Evolutionary conservation across 352 stramenopile genomes (phyloP).

Genomic region (Phytopythium oedochilum): DNA sequence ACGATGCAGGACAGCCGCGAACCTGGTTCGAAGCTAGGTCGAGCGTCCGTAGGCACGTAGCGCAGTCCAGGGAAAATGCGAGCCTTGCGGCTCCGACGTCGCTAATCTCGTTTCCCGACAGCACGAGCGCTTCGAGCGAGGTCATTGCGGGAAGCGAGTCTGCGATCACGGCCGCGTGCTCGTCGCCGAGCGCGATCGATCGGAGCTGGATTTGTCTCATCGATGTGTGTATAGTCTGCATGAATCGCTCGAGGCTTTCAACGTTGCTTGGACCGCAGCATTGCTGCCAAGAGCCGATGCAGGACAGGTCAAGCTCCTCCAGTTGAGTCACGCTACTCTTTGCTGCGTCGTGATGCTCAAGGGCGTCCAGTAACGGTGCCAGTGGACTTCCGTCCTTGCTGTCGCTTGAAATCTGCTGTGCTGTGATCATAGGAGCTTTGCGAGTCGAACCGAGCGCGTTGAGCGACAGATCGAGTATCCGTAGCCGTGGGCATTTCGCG

Average conservation of each 20-base stretch:
- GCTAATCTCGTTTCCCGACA: conserved; percentile 39
- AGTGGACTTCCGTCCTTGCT: background rate
- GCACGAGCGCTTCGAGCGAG: conserved; percentile 14
- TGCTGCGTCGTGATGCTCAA: conserved; percentile 2
- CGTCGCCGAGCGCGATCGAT: background rate
- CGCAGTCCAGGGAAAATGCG: conserved; percentile 39
- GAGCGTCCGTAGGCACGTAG: conserved; percentile 27
- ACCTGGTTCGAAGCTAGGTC: conserved; percentile 53
- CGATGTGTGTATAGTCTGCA: background rate
- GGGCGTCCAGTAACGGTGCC: conserved; percentile 3
- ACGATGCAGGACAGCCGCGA: background rate
- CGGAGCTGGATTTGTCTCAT: background rate
- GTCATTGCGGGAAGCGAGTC: background rate
- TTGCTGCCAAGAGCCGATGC: conserved; percentile 12
- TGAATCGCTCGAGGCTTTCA: background rate
- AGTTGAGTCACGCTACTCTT: background rate
- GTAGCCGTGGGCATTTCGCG: conserved; percentile 18
- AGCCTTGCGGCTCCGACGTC: conserved; percentile 34
- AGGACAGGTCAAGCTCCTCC: conserved; percentile 42
- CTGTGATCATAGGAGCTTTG: background rate
- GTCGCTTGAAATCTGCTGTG: background rate
- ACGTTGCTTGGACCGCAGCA: background rate
- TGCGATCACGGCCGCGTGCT: background rate
- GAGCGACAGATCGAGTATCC: conserved; percentile 44
- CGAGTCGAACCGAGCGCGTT: conserved; percentile 17